These are phyloP conservation scores for Clathrospora elynae DNA, from an alignment of 2,329 filamentous ascomycete genomes.

Conservation along the genomic window DNA sequence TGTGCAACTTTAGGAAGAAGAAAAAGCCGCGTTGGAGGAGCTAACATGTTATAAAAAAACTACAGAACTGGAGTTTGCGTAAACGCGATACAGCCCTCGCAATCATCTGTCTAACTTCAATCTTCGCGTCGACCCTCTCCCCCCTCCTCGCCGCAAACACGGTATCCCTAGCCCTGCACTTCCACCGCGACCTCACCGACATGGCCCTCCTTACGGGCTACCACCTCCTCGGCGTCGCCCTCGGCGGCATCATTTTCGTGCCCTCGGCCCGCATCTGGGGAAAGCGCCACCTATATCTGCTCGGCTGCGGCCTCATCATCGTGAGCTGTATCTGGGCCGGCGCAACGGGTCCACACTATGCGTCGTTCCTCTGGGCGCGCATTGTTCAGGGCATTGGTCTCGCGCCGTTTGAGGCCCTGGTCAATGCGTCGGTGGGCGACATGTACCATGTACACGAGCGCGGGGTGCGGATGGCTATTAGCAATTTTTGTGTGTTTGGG, in stretches of 20 bases:
- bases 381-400: constrained; percentile 85
- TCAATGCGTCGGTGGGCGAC: constrained; percentile 88
- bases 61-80: constrained; percentile 83
- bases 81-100: constrained; percentile 79
- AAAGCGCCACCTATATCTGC: constrained; percentile 83
- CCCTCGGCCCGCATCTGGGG: constrained; percentile 89
- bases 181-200: constrained; percentile 69
- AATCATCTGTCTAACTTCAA: constrained; percentile 76
- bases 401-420: constrained; percentile 86
- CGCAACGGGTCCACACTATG: constrained; percentile 68
- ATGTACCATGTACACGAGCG: constrained; percentile 87
- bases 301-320: constrained; percentile 76
- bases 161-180: constrained; percentile 72
- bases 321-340: constrained; percentile 79
- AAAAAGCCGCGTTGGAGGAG: no score
- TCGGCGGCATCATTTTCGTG: constrained; percentile 83
- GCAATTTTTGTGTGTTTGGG: constrained; percentile 71
- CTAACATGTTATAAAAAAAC: constrained; percentile 1
- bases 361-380: constrained; percentile 74
- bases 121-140: constrained; percentile 82
- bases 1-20: no score
- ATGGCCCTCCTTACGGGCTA: constrained; percentile 86
- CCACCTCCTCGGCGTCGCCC: constrained; percentile 80
- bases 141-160: constrained; percentile 90
- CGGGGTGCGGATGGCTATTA: constrained; percentile 84